A percentile compares a stretch with the other conserved stretches of the same genome.
phyloP scores from a whole-genome alignment of 1,284 basidiomycete species.

The Apiotrichum laibachii region DNA sequence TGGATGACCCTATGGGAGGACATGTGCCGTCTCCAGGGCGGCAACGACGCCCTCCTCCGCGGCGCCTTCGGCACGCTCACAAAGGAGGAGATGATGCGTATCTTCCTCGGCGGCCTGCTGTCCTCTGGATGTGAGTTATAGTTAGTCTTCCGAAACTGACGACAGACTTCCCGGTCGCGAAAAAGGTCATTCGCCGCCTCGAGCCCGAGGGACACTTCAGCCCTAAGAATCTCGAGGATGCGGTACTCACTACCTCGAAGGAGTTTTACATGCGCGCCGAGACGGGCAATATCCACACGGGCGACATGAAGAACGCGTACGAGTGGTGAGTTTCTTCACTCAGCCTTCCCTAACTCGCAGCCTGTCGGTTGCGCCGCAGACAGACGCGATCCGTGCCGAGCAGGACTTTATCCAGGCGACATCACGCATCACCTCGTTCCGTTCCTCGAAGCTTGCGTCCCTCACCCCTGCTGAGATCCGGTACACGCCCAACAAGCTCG shows the following conservation, averaged over 20 bases:
- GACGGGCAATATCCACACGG: constrained; percentile 82
- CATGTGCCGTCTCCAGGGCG: constrained; percentile 74
- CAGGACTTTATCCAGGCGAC: constrained; percentile 94
- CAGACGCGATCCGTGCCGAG: constrained; percentile 65
- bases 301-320: constrained; percentile 92
- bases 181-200: constrained; percentile 61
- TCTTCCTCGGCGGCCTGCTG: constrained; percentile 79
- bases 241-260: constrained; percentile 72
- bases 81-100: constrained; percentile 66
- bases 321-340: constrained; percentile 67
- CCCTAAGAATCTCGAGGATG: constrained; percentile 62
- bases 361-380: constrained; percentile 66
- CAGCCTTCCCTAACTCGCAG: constrained; percentile 52
- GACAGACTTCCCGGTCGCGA: constrained; percentile 75
- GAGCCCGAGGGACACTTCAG: constrained; percentile 59
- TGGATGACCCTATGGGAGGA: constrained; percentile 85
- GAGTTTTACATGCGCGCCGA: constrained; percentile 92
- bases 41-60: constrained; percentile 58
- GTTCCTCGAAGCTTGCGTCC: constrained; percentile 58
- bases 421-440: constrained; percentile 62
- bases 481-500: constrained; percentile 75
- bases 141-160: not conserved
- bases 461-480: constrained; percentile 88
- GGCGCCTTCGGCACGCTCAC: constrained; percentile 76
- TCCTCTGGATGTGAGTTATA: constrained; percentile 74